Percentiles rank a stretch among this genome's conserved stretches.
These are phyloP conservation scores for Arabidopsis lyrata DNA, from an alignment of 441 rosid species.

Conservation along the genomic window DNA sequence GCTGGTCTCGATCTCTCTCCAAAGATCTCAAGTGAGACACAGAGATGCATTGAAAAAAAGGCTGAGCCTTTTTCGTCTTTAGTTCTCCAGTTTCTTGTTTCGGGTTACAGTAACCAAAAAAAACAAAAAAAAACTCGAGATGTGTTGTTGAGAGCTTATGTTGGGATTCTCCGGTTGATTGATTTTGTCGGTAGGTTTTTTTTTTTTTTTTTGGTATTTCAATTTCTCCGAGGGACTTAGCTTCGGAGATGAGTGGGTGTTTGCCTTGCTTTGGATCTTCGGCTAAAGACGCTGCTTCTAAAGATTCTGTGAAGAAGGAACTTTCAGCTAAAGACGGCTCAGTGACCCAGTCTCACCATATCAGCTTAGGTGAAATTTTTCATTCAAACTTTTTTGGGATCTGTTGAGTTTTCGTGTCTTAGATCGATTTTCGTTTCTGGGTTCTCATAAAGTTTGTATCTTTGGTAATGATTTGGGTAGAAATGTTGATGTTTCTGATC, in stretches of 20 bases:
- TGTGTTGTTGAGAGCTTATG: slow-evolving; percentile 44
- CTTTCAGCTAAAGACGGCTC: slow-evolving; percentile 83
- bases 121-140: slow-evolving; percentile 29
- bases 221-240: slow-evolving; percentile 31
- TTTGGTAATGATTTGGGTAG: slow-evolving; percentile 35
- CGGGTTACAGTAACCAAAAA: background rate
- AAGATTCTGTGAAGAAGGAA: slow-evolving; percentile 71
- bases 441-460: slow-evolving; percentile 35
- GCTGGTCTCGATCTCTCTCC: slow-evolving; percentile 66
- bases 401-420: slow-evolving; percentile 50
- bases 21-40: slow-evolving; percentile 54
- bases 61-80: slow-evolving; percentile 40
- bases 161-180: slow-evolving; percentile 44
- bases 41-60: slow-evolving; percentile 47
- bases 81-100: slow-evolving; percentile 22
- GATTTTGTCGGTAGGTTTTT: slow-evolving; percentile 49
- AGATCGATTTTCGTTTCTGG: slow-evolving; percentile 38
- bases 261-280: slow-evolving; percentile 97
- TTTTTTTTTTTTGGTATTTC: background rate
- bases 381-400: slow-evolving; percentile 28
- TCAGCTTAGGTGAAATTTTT: slow-evolving; percentile 63
- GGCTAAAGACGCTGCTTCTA: slow-evolving; percentile 61
- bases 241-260: slow-evolving; percentile 94
- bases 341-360: slow-evolving; percentile 73
- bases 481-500: slow-evolving; percentile 53